Base-by-base conservation (phyloP, 1,139 yeast genomes). In the Saccharomyces hybrid region DNA sequence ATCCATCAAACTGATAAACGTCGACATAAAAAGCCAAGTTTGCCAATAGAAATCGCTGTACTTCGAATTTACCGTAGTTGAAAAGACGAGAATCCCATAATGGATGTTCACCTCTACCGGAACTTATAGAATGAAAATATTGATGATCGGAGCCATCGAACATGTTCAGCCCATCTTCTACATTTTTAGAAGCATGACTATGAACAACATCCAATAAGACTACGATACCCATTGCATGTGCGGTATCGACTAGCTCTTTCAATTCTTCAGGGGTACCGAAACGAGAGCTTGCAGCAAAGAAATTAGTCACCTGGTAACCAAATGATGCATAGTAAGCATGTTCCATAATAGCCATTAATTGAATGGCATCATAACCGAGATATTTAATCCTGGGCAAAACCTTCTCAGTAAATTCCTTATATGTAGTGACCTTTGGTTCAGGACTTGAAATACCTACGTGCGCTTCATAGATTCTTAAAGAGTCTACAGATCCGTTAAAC, bases 271-370 rank as follows among this genome's bases (percentile, higher is more conserved):
- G 98, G 0, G 96, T 82, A 28, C 99, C 99, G 65, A 77, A 93
- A 60, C 98, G 79, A 7, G 97, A 90, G 48, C 95, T 84, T 29
- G 81, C 78, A 1, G 98, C 98, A 70, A 88, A 93, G 68, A 91
- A 93, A 57, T 86, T 88, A 46, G 98, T 91, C 32, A 93, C 84
- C 71, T 93, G 99, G 71, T 93, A 93, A 5, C 99, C 99, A 70
- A 93, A 93, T 0, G 96, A 88, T 1, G 98, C 99, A 69, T 93
- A 93, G 71, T 93, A 93, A 0, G 99, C 98, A 70, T 93, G 99
- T 71, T 93, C 99, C 99, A 93, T 93, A 52, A 93, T 80, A 0
- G 99, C 97, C 99, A 93, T 93, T 66, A 93, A 78, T 72, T 93
- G 99, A 63, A 93, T 86, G 6, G 96, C 84, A 68, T 93, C 89